A percentile compares a stretch with the other conserved stretches of the same genome.
These are phyloP conservation scores for Iris macrosiphon DNA, from an alignment of 106 monocot genomes.

Conservation along the genomic window DNA sequence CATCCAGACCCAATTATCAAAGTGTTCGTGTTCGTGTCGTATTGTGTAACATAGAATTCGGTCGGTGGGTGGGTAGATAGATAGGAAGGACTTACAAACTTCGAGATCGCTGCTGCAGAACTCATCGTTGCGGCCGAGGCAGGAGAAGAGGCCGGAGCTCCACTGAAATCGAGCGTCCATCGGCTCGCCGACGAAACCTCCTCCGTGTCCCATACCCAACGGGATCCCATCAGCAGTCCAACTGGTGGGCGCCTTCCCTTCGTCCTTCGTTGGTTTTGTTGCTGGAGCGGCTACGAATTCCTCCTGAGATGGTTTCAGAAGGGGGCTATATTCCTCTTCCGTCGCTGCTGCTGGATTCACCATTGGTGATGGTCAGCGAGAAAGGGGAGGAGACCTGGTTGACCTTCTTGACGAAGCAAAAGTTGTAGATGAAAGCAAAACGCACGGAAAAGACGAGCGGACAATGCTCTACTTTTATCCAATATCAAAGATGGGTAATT, in stretches of 20 bases:
- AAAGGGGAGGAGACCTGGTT: not conserved
- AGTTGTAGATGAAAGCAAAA: no score
- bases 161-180: slow-evolving; percentile 31
- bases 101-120: slow-evolving; percentile 95
- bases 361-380: slow-evolving; percentile 8
- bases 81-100: slow-evolving; percentile 67
- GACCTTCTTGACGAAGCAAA: not conserved
- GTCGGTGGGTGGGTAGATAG: no score
- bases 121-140: slow-evolving; percentile 75
- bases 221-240: slow-evolving; percentile 58
- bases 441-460: no score
- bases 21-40: no score
- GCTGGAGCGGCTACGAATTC: not conserved
- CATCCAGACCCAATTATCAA: no score
- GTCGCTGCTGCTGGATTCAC: slow-evolving; percentile 25
- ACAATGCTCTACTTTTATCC: no score
- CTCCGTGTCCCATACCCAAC: slow-evolving; percentile 9
- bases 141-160: slow-evolving; percentile 59
- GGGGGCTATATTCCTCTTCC: slow-evolving; percentile 26
- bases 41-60: no score
- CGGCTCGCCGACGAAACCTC: slow-evolving; percentile 36
- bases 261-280: not conserved
- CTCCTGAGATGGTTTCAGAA: slow-evolving; percentile 4
- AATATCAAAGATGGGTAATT: no score
- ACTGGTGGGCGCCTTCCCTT: not conserved